Conservation (phyloP, 2,329 filamentous ascomycete species). For the Alternaria panax region DNA sequence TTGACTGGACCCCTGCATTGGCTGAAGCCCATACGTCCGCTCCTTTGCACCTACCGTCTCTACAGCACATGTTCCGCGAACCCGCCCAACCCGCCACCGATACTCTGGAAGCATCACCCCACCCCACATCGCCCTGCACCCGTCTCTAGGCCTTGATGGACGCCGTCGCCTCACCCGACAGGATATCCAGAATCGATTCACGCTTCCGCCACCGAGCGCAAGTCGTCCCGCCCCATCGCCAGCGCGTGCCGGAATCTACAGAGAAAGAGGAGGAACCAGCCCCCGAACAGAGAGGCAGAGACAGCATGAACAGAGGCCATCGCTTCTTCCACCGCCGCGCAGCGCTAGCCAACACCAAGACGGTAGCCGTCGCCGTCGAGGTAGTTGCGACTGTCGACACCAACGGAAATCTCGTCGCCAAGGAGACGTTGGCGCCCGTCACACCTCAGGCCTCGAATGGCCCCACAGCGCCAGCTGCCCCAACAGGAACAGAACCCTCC, state of each 20-base stretch:
- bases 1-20: constrained; percentile 46
- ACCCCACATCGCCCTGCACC: constrained; percentile 25
- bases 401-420: constrained; percentile 36
- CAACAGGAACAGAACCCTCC: constrained; percentile 2
- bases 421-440: constrained; percentile 28
- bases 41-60: constrained; percentile 45
- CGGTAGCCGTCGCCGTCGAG: constrained; percentile 41
- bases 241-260: constrained; percentile 1
- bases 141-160: constrained; percentile 40
- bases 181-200: constrained; percentile 34
- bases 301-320: constrained; percentile 43
- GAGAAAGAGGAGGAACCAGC: constrained; percentile 21
- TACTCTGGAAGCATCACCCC: constrained; percentile 27
- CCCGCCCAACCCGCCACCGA: constrained; percentile 29
- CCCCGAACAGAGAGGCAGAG: constrained; percentile 29
- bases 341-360: constrained; percentile 22
- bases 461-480: neutral
- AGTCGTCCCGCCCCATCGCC: constrained; percentile 16
- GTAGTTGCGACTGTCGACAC: constrained; percentile 41
- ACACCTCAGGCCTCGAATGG: constrained; percentile 9
- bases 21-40: constrained; percentile 41
- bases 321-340: constrained; percentile 45
- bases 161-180: constrained; percentile 22
- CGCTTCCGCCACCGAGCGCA: constrained; percentile 34
- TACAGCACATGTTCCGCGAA: constrained; percentile 38